These are phyloP conservation scores for Triangularia setosa DNA, from an alignment of 2,329 filamentous ascomycete species.

Conservation along the genomic window DNA sequence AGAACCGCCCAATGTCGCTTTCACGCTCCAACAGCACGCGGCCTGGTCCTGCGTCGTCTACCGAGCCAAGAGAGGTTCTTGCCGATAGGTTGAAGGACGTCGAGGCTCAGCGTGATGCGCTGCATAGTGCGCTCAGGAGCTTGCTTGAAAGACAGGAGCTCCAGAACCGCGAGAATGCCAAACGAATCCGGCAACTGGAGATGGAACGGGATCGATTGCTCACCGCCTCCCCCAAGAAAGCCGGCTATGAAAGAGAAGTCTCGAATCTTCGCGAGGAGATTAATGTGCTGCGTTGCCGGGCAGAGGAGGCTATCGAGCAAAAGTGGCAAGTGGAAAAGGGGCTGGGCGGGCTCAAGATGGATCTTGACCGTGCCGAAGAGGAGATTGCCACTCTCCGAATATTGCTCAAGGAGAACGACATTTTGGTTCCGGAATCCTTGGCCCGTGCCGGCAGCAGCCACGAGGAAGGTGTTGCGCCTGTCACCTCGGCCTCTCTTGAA, in stretches of 20 bases:
- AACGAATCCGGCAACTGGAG: slow-evolving; percentile 74
- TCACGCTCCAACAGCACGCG: slow-evolving; percentile 57
- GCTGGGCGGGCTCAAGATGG: slow-evolving; percentile 85
- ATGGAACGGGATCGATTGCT: slow-evolving; percentile 72
- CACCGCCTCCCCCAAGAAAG: slow-evolving; percentile 64
- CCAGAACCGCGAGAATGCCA: slow-evolving; percentile 78
- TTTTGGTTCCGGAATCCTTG: slow-evolving; percentile 62
- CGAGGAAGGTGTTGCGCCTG: slow-evolving; percentile 41
- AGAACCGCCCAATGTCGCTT: slow-evolving; percentile 32
- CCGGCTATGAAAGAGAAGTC: slow-evolving; percentile 82
- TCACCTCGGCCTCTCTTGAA: slow-evolving; percentile 68
- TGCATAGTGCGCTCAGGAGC: slow-evolving; percentile 82
- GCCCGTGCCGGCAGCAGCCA: slow-evolving; percentile 39
- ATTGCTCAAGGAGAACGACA: slow-evolving; percentile 79
- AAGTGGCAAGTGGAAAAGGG: slow-evolving; percentile 97
- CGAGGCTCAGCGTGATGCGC: slow-evolving; percentile 86
- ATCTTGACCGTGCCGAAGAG: slow-evolving; percentile 89
- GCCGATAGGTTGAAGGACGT: slow-evolving; percentile 85
- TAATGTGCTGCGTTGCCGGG: slow-evolving; percentile 74
- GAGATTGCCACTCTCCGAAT: slow-evolving; percentile 81
- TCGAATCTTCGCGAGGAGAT: slow-evolving; percentile 77
- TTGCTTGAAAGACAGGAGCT: slow-evolving; percentile 81
- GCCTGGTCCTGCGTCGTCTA: slow-evolving; percentile 28
- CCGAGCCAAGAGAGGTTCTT: slow-evolving; percentile 63
- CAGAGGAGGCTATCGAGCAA: slow-evolving; percentile 89